Evolutionary conservation across 495 filamentous ascomycete genomes (phyloP).

Genomic region (Neurospora hispaniola): DNA sequence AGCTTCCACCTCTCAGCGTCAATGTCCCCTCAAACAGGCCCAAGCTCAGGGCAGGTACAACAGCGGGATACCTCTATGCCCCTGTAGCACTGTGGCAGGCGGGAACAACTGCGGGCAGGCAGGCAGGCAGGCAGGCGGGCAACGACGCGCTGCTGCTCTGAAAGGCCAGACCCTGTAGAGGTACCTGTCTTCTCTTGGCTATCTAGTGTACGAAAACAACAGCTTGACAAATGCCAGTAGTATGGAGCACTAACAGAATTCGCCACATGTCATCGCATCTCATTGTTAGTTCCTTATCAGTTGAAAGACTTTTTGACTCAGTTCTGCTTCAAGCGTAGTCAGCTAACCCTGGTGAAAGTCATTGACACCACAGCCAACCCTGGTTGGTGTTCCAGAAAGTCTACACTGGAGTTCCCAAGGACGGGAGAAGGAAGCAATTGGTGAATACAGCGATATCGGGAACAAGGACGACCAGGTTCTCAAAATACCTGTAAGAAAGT

Average conservation of each 20-base stretch:
- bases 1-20: slow-evolving; percentile 1
- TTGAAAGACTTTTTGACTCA: background rate
- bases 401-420: background rate
- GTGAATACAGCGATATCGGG: background rate
- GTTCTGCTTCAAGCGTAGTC: background rate
- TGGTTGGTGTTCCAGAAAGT: background rate
- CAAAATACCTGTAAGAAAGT: background rate
- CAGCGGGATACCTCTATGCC: background rate
- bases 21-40: background rate
- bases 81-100: background rate
- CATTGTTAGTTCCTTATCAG: background rate
- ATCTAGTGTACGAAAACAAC: no score
- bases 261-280: background rate
- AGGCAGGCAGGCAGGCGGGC: background rate
- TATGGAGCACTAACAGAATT: background rate
- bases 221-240: background rate
- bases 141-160: background rate
- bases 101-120: no score
- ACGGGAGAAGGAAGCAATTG: background rate
- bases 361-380: background rate
- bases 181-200: background rate
- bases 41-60: slow-evolving; percentile 1
- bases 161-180: background rate
- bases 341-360: background rate
- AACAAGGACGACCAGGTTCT: background rate